These are phyloP conservation scores for Xylaria sp. DNA, from an alignment of 2,329 filamentous ascomycete genomes.

Conservation along the genomic window DNA sequence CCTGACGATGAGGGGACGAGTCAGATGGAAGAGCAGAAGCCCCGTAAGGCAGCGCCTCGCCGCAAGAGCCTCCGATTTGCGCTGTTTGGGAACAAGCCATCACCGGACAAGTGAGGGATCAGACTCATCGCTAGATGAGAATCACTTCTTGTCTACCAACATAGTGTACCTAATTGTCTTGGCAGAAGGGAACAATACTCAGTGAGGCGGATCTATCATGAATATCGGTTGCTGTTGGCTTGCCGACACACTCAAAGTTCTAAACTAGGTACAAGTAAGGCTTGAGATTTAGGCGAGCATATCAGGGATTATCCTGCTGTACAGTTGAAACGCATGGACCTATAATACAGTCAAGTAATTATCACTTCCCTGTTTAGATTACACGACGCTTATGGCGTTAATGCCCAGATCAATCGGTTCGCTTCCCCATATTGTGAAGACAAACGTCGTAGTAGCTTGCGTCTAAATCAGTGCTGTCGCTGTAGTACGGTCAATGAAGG, in stretches of 20 bases:
- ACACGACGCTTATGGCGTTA: neutral
- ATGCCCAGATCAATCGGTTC: neutral
- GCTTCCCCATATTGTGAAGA: neutral
- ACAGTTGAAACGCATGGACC: slow-evolving; percentile 15
- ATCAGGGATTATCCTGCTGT: neutral
- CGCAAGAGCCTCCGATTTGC: slow-evolving; percentile 47
- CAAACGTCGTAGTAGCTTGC: neutral
- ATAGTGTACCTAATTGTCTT: neutral
- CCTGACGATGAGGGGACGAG: slow-evolving; percentile 44
- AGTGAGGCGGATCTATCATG: neutral
- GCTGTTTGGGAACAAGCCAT: slow-evolving; percentile 43
- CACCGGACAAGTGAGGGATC: slow-evolving; percentile 28
- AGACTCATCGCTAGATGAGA: neutral
- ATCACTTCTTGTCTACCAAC: neutral
- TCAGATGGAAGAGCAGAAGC: slow-evolving; percentile 39
- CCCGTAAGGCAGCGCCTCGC: slow-evolving; percentile 42
- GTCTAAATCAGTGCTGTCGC: neutral
- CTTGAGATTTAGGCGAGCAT: neutral
- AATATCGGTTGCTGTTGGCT: neutral
- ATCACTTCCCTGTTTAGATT: slow-evolving; percentile 1
- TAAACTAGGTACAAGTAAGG: neutral
- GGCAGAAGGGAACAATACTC: neutral
- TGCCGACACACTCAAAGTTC: neutral
- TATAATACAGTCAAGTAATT: slow-evolving; percentile 15
- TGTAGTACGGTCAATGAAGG: neutral